Base-by-base conservation (phyloP, 129 eudicot species). In the Centrapalus pauciflorus region DNA sequence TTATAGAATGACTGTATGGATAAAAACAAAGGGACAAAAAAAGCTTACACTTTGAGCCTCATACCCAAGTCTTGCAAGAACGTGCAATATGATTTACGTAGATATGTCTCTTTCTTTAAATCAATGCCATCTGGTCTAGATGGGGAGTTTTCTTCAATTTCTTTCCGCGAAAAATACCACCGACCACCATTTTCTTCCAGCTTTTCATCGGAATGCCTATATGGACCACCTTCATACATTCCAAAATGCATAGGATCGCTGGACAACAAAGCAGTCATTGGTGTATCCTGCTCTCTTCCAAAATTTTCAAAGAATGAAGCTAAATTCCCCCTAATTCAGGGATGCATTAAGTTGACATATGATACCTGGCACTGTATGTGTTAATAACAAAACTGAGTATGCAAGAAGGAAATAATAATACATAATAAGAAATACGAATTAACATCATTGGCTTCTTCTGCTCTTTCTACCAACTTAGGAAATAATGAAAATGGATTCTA, bases 61-160 rank as follows among this genome's bases (percentile, higher is more conserved):
- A 91, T 91, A 43, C 97, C 97, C 82, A 91, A 81, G 73, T 91
- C 97, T 70, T 91, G 97, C 75, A 91, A 78, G 54, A 91, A 91
- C 21, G 97, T 91, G 65, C 97, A 87, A 55, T 91, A 91, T 37
- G 97, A 83, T 87, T 87, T 91, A 75, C 97, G 88, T 56, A 91
- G 62, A 61, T 91, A 91, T 54, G 94, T 77, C 77, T 91, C 97
- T 72, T 85, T 91, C 83, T 91, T 91, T 77, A 91, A 70, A 72
- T 91, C 97, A 27, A 91, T 87, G 37, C 94, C 97, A 67, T 91
- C 94, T 27, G 67, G 77, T 71, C 97, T 75, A 30, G 97, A 91
- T 14, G 97, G 96, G 9, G 97, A 91, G 66, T 83, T 87, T 54
- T 91, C 97, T 76, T 91, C 96, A 19, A 91, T 81, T 75, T 91